Base-by-base conservation (phyloP, 2,329 filamentous ascomycete genomes). In the Anthostomella pinea region DNA sequence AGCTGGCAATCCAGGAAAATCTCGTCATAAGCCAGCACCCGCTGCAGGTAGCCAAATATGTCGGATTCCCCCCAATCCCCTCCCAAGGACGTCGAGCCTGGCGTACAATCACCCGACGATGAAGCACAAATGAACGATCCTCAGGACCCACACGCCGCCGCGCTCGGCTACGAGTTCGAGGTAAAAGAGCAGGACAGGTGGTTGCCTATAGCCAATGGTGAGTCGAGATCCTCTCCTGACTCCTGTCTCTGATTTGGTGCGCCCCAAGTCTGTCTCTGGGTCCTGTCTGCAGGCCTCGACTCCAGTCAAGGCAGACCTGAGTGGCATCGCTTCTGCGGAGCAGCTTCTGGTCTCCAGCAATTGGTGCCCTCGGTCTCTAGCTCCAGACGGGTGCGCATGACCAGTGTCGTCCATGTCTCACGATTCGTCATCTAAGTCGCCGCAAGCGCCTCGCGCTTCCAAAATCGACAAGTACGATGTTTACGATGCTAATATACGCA, bases 121-220 rank as follows among this genome's bases (percentile, higher is more conserved):
- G 87, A 93, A 75, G 83, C 83, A 76, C 84, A 85, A 79, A 94
- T 95, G 87, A 89, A 94, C 73, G 86, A 89, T 66, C 72, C 77
- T 70, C 79, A 83, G 68, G 83, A 87, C 72, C 77, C 80, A 81
- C 84, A 88, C 73, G 75, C 76, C 65, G 77, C 77, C 67, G 83
- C 78, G 65, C 76, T 85, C 68, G 81, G 73, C 68, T 88, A 88
- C 64, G 91, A 97, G 73, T 95, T 96, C 66, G 91, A 97, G 72
- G 91, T 97, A 69, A 97, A 97, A 77, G 93, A 98, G 71, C 93
- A 98, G 71, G 93, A 98, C 71, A 78, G 93, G 77, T 98, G 93
- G 93, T 80, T 98, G 66, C 93, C 93, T 65, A 98, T 98, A 79
- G 93, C 93, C 72, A 98, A 98, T 89, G 93, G 93, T 98, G 79